Evolutionary conservation across 495 filamentous ascomycete species (phyloP).

Genomic region (Podospora comata): DNA sequence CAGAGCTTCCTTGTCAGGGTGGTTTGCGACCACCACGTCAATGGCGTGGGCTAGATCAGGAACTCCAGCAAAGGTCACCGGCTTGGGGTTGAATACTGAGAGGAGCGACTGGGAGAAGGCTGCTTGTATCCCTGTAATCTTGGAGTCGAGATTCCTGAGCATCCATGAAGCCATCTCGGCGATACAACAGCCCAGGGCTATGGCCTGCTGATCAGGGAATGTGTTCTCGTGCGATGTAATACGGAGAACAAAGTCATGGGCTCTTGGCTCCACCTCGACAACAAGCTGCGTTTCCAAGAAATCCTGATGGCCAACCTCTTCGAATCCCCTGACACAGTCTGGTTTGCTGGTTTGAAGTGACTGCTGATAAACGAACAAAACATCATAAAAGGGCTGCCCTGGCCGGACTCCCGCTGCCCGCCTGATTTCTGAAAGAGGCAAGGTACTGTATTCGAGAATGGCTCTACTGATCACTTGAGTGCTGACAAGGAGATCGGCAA

Average conservation of each 20-base stretch:
- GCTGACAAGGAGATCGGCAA: conserved; percentile 55
- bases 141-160: conserved; percentile 33
- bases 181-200: conserved; percentile 43
- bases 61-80: conserved; percentile 24
- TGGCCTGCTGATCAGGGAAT: conserved; percentile 46
- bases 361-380: conserved; percentile 76
- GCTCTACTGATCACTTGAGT: conserved; percentile 60
- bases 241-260: conserved; percentile 53
- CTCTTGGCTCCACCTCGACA: conserved; percentile 63
- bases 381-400: conserved; percentile 58
- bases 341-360: conserved; percentile 41
- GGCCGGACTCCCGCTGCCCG: conserved; percentile 49
- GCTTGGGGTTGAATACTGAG: conserved; percentile 45
- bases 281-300: conserved; percentile 69
- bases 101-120: conserved; percentile 42
- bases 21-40: conserved; percentile 47
- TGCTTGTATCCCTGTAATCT: conserved; percentile 30
- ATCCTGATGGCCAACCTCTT: conserved; percentile 55
- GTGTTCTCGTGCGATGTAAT: conserved; percentile 46
- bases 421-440: conserved; percentile 67
- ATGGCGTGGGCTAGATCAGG: conserved; percentile 50
- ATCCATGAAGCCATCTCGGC: conserved; percentile 38
- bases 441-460: conserved; percentile 53
- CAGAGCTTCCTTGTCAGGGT: conserved; percentile 55
- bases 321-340: conserved; percentile 26